phyloP scores from a whole-genome alignment of 352 stramenopile species.

The Phytophthora agathidicida region DNA sequence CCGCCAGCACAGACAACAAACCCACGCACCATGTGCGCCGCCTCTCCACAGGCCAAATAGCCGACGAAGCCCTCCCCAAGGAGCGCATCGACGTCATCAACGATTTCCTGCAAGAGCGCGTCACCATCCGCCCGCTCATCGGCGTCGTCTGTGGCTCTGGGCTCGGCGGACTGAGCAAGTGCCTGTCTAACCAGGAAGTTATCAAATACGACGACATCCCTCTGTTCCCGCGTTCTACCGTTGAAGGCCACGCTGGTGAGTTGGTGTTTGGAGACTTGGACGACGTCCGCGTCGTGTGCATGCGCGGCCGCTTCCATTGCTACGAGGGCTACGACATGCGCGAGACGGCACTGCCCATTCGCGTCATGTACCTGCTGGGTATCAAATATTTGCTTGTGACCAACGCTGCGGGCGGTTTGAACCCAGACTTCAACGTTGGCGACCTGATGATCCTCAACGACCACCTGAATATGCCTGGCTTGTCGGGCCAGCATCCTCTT shows the following conservation, averaged over 20 bases:
- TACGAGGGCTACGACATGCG: constrained; percentile 97
- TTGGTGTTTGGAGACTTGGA: constrained; percentile 95
- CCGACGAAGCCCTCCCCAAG: constrained; percentile 62
- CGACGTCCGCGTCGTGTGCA: constrained; percentile 89
- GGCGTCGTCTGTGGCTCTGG: constrained; percentile 96
- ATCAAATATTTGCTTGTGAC: constrained; percentile 97
- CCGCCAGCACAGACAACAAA: constrained; percentile 12
- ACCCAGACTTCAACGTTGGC: constrained; percentile 94
- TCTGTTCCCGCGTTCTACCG: constrained; percentile 92
- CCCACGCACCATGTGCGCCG: constrained; percentile 36
- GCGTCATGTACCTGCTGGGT: constrained; percentile 95
- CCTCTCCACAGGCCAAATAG: constrained; percentile 66
- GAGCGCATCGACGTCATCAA: constrained; percentile 85
- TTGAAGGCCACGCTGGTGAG: constrained; percentile 94
- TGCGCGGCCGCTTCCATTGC: constrained; percentile 96
- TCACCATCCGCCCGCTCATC: constrained; percentile 60
- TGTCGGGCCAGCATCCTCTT: constrained; percentile 93
- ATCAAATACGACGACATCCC: constrained; percentile 95
- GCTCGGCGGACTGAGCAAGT: constrained; percentile 92
- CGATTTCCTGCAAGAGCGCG: constrained; percentile 66
- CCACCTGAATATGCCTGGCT: constrained; percentile 95
- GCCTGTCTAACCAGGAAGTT: constrained; percentile 85
- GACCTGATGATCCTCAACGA: constrained; percentile 97
- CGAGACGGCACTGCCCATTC: constrained; percentile 94
- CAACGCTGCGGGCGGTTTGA: constrained; percentile 96